Base-by-base conservation (phyloP, 2,329 filamentous ascomycete species). In the Volutella citrinella region DNA sequence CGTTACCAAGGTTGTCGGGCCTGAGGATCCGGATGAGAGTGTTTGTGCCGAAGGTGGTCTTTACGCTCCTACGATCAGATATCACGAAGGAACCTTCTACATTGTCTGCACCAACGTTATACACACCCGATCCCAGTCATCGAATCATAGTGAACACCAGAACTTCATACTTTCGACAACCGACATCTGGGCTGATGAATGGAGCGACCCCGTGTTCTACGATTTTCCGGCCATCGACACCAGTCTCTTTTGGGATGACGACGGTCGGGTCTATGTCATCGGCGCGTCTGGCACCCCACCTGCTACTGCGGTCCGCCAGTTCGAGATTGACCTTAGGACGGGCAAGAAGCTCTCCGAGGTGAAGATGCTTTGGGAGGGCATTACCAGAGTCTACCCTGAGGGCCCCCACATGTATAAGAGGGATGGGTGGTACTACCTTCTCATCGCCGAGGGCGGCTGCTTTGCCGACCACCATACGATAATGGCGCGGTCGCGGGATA, bases 401-500 rank as follows among this genome's bases (percentile, higher is more conserved):
- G 69, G 68, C 2, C 67, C 69, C 3, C 68, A 72, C 32, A 55
- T 72, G 10, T 66, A 64, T 43, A 65, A 63, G 41, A 63, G 60
- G 16, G 18, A 60, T 46, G 59, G 54, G 2, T 70, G 59, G 27
- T 73, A 69, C 40, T 75, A 73, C 36, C 59, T 74, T 10, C 57
- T 72, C 30, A 68, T 67, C 3, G 68, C 69, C 0, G 68, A 74
- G 41, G 71, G 70, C 0, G 72, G 71, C 2, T 74, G 70, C 3
- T 56, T 52, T 23, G 52, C 48, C 1, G 47, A 60, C 14, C 69
- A 72, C 31, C 57, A 57, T 27, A 54, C 66, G 19, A 66, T 61
- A 4, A 66, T 72, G 20, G 67, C 69, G 0, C 59, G 68, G 5
- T 60, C 67, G 1, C 48, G 42, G 6, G 42, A 51, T 22, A 46